Base-by-base conservation (phyloP, 208 protist species). In the Trypanosoma vivax region DNA sequence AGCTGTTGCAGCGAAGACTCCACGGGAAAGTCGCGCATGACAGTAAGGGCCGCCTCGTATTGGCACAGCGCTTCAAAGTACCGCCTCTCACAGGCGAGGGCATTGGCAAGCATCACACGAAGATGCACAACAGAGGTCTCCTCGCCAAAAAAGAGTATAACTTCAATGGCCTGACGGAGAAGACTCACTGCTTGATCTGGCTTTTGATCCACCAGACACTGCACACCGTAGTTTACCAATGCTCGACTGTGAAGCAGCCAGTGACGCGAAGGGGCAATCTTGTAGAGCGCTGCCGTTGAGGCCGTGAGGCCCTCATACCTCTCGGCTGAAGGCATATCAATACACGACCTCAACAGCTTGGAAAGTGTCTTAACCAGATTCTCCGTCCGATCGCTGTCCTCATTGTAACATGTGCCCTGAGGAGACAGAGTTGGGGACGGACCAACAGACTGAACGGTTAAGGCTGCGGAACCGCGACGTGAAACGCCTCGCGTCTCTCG, bases 21-120 rank as follows among this genome's bases (percentile, higher is more conserved):
- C 47, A 63, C 57, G 27, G 79, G 76, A 57, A 73, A 76, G 21
- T 67, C 58, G 25, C 70, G 52, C 57, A 85, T 51, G 25, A 65
- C 48, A 16, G 43, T 50, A 6, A 78, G 49, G 16, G 53, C 67
- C 10, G 28, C 24, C 40, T 77, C 53, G 53, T 81, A 86, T 55
- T 87, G 66, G 65, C 73, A 64, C 28, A 77, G 54, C 2, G 83
- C 79, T 14, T 59, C 64, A 71, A 75, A 87, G 54, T 74, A 76
- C 33, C 76, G 61, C 45, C 77, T 66, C 47, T 80, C 68, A 55
- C 65, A 73, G 19, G 74, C 66, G 39, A 75, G 55, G 9, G 79
- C 79, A 54, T 87, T 91, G 23, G 76, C 83, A 2, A 91, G 83
- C 19, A 91, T 65, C 21, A 91, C 70, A 46, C 83, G 78, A 18